Conservation (phyloP, 2,329 filamentous ascomycete species). For the Macrophomina pseudophaseolina region DNA sequence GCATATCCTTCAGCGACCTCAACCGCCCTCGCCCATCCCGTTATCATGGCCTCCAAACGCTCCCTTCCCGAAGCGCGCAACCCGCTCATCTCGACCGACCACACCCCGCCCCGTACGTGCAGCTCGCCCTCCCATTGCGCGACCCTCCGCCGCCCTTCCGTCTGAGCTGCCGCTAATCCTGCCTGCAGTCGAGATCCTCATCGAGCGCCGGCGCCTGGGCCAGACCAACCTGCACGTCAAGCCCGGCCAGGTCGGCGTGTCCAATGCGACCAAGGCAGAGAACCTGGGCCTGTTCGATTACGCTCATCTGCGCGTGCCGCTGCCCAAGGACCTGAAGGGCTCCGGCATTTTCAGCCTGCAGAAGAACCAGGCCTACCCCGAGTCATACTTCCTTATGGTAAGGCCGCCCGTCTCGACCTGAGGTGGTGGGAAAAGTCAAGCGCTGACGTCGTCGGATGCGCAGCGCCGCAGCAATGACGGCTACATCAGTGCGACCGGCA, state of each 20-base stretch:
- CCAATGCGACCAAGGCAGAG: conserved; percentile 73
- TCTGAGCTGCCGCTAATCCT: conserved; percentile 31
- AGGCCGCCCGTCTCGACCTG: conserved; percentile 27
- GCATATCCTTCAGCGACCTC: conserved; percentile 9
- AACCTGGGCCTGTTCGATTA: conserved; percentile 90
- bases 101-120: conserved; percentile 67
- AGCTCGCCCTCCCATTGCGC: conserved; percentile 32
- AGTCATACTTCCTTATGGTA: conserved; percentile 95
- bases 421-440: neutral
- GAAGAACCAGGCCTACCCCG: conserved; percentile 68
- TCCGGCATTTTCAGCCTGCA: conserved; percentile 85
- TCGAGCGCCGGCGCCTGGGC: conserved; percentile 84
- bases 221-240: conserved; percentile 90
- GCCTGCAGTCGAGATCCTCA: conserved; percentile 60
- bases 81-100: conserved; percentile 66
- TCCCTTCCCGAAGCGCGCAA: conserved; percentile 67
- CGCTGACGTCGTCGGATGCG: neutral
- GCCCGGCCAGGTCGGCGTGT: conserved; percentile 72
- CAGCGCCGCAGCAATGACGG: conserved; percentile 82
- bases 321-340: conserved; percentile 84
- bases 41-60: conserved; percentile 45
- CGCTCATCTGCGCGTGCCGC: conserved; percentile 87
- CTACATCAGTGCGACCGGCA: conserved; percentile 83
- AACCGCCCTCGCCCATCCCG: neutral
- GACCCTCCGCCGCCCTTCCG: neutral